phyloP scores from a whole-genome alignment of 805 yeast species.

The Hyphopichia homilentoma region DNA sequence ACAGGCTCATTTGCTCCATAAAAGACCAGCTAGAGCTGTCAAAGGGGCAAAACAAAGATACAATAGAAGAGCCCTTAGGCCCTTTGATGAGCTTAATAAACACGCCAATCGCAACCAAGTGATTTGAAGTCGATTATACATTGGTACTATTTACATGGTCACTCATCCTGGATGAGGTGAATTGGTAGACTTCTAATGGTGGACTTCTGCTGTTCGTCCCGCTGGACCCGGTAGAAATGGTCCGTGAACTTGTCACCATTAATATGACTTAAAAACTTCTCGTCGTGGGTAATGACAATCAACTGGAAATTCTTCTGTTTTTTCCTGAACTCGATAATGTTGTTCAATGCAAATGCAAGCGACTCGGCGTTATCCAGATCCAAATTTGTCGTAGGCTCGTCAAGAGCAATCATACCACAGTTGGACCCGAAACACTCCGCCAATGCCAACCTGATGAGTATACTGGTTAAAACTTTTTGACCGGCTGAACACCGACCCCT shows the following conservation, averaged over 20 bases:
- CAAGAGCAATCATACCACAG: constrained; percentile 94
- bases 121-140: too few species aligned
- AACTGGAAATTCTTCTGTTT: constrained; percentile 87
- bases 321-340: constrained; percentile 70
- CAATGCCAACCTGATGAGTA: constrained; percentile 83
- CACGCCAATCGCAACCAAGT: too few species aligned
- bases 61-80: too few species aligned
- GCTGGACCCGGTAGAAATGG: constrained; percentile 74
- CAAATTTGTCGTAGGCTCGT: constrained; percentile 95
- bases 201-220: constrained; percentile 81
- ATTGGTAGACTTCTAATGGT: constrained; percentile 54
- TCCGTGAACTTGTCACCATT: constrained; percentile 83
- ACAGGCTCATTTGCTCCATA: constrained; percentile 33
- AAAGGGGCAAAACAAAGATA: too few species aligned
- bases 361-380: constrained; percentile 88
- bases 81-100: too few species aligned
- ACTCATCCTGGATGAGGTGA: constrained; percentile 32
- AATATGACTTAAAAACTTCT: constrained; percentile 80
- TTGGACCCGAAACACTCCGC: constrained; percentile 94
- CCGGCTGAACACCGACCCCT: constrained; percentile 98
- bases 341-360: constrained; percentile 73
- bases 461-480: constrained; percentile 90
- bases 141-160: too few species aligned
- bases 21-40: too few species aligned
- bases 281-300: constrained; percentile 96